Conservation (phyloP, 257 asterid species). For the Scutellaria barbata region DNA sequence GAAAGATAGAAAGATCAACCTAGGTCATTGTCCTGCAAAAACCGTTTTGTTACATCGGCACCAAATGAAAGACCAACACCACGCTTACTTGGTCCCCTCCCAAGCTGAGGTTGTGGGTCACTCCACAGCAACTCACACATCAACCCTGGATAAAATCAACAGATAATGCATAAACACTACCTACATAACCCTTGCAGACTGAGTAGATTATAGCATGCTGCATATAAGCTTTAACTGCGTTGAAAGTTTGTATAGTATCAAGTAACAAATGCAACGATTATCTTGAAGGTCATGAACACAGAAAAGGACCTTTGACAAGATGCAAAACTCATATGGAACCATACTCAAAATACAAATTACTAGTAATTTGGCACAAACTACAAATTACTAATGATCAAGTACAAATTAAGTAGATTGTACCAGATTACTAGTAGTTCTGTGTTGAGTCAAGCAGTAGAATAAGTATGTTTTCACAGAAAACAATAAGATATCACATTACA, state of each 20-base stretch:
- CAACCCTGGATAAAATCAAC: constrained; percentile 61
- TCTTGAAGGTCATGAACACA: not conserved
- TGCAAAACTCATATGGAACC: not conserved
- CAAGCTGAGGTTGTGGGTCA: constrained; percentile 98
- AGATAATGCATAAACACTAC: constrained; percentile 32
- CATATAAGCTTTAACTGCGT: constrained; percentile 11
- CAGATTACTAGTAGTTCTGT: too few species aligned
- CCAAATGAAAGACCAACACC: constrained; percentile 99
- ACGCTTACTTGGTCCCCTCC: constrained; percentile 99
- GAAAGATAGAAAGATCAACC: constrained; percentile 48
- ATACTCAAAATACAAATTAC: too few species aligned
- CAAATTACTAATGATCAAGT: too few species aligned
- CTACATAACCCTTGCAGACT: constrained; percentile 10
- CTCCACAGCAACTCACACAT: constrained; percentile 99
- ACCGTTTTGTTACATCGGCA: constrained; percentile 82
- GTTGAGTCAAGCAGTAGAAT: not conserved
- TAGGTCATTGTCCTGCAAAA: constrained; percentile 87
- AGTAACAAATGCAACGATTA: not conserved
- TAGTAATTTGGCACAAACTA: too few species aligned
- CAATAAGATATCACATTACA: too few species aligned
- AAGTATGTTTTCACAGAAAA: not conserved
- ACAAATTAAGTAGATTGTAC: too few species aligned
- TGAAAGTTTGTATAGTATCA: constrained; percentile 9
- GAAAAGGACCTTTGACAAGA: constrained; percentile 12
- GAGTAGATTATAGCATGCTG: not conserved